Evolutionary conservation across 2,329 filamentous ascomycete genomes (phyloP).

Genomic region (Sporothrix humicola): DNA sequence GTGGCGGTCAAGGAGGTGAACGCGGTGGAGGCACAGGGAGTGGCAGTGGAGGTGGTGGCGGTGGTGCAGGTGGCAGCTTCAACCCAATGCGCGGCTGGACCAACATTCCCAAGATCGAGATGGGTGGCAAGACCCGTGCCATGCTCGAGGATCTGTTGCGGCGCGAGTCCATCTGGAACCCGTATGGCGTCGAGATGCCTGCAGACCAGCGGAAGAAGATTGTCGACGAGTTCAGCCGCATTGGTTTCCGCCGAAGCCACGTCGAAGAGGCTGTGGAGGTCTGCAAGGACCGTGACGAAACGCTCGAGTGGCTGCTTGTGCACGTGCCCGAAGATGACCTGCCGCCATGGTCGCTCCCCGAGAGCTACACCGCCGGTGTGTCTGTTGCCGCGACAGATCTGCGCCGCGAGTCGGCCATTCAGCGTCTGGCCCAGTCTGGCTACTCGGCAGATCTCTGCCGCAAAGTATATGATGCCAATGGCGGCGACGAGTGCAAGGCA

Average conservation of each 20-base stretch:
- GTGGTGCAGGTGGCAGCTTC: conserved; percentile 39
- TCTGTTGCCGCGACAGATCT: conserved; percentile 83
- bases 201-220: conserved; percentile 62
- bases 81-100: conserved; percentile 74
- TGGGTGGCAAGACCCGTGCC: conserved; percentile 80
- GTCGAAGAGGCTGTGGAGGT: conserved; percentile 84
- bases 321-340: conserved; percentile 97
- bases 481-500: conserved; percentile 75
- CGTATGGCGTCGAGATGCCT: conserved; percentile 71
- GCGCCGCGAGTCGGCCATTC: conserved; percentile 79
- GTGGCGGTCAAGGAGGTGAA: conserved; percentile 45
- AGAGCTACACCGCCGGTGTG: conserved; percentile 88
- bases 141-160: conserved; percentile 82
- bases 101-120: conserved; percentile 86
- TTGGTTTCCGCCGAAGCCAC: conserved; percentile 89
- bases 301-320: conserved; percentile 93
- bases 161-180: conserved; percentile 84
- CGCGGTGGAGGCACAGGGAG: conserved; percentile 37
- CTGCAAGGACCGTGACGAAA: conserved; percentile 91
- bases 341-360: conserved; percentile 89
- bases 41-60: conserved; percentile 44
- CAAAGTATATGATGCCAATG: conserved; percentile 72
- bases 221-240: conserved; percentile 73
- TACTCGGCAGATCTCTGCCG: conserved; percentile 86
- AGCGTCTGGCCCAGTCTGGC: conserved; percentile 79